A percentile compares a stretch with the other conserved stretches of the same genome.
phyloP scores from a whole-genome alignment of 176 grass and related monocot genomes.

The Oryza coarctata region DNA sequence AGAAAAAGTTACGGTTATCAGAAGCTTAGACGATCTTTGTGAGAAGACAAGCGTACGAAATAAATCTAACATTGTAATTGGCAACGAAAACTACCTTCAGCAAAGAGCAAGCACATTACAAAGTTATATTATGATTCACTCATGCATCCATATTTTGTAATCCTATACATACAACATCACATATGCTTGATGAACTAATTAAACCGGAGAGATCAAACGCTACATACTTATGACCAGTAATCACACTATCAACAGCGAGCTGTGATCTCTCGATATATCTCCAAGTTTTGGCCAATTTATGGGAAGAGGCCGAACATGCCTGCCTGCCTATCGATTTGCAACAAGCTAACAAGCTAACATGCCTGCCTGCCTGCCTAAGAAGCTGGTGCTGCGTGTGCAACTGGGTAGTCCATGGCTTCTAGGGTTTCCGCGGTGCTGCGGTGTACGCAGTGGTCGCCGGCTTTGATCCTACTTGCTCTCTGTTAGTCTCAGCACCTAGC shows the following conservation, averaged over 20 bases:
- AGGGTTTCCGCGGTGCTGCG: slow-evolving; percentile 33
- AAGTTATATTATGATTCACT: background rate
- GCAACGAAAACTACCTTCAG: background rate
- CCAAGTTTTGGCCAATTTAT: background rate
- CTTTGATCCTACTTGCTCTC: slow-evolving; percentile 32
- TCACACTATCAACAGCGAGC: background rate
- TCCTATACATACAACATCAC: background rate
- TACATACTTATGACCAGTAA: background rate
- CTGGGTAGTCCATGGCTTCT: slow-evolving; percentile 56
- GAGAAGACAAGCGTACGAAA: background rate
- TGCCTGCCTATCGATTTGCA: slow-evolving; percentile 10
- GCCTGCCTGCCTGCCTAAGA: too few species aligned
- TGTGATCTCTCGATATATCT: background rate
- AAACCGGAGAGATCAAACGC: background rate
- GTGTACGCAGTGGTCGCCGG: background rate
- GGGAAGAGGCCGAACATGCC: background rate
- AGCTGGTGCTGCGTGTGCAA: slow-evolving; percentile 41
- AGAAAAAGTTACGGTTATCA: too few species aligned
- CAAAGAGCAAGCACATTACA: background rate
- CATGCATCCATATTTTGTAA: background rate
- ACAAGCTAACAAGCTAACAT: background rate
- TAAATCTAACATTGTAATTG: background rate
- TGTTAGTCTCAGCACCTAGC: slow-evolving; percentile 23
- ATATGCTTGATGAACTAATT: background rate
- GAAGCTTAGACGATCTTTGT: too few species aligned